A percentile compares a stretch with the other conserved stretches of the same genome.
phyloP scores from a whole-genome alignment of 2,329 filamentous ascomycete genomes.

The Trichoderma asperellum region DNA sequence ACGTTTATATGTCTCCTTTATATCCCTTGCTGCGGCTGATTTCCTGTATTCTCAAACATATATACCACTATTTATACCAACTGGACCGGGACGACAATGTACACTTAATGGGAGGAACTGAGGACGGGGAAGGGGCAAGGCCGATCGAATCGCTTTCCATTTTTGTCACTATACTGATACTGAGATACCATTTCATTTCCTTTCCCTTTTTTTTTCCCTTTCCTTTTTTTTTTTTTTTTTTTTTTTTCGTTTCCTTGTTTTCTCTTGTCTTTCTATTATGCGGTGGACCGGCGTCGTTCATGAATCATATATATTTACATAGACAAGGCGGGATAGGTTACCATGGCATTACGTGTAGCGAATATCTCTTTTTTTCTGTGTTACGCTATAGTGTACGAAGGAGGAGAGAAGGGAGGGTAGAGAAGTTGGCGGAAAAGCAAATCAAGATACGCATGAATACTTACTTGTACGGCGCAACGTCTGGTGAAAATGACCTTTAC shows the following conservation, averaged over 20 bases:
- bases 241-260: neutral
- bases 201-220: neutral
- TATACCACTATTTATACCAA: slow-evolving; percentile 24
- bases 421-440: slow-evolving; percentile 1
- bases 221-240: slow-evolving; percentile 2
- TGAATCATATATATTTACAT: slow-evolving; percentile 17
- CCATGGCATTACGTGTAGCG: slow-evolving; percentile 20
- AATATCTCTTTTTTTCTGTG: neutral
- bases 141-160: slow-evolving; percentile 16
- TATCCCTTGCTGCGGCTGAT: slow-evolving; percentile 23
- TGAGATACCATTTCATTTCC: slow-evolving; percentile 29
- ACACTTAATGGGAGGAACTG: slow-evolving; percentile 30
- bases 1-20: slow-evolving; percentile 16
- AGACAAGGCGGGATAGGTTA: slow-evolving; percentile 21
- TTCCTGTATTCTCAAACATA: slow-evolving; percentile 14
- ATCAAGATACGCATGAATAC: slow-evolving; percentile 11
- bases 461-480: slow-evolving; percentile 14
- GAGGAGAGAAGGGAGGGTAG: neutral
- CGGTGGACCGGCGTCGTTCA: slow-evolving; percentile 22
- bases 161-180: slow-evolving; percentile 26
- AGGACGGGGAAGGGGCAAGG: neutral
- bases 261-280: slow-evolving; percentile 1
- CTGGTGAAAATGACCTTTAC: slow-evolving; percentile 14
- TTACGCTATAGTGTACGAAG: neutral
- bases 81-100: slow-evolving; percentile 30